A percentile compares a stretch with the other conserved stretches of the same genome.
Evolutionary conservation across 352 stramenopile genomes (phyloP).

Genomic region (Pythium dissotocum): DNA sequence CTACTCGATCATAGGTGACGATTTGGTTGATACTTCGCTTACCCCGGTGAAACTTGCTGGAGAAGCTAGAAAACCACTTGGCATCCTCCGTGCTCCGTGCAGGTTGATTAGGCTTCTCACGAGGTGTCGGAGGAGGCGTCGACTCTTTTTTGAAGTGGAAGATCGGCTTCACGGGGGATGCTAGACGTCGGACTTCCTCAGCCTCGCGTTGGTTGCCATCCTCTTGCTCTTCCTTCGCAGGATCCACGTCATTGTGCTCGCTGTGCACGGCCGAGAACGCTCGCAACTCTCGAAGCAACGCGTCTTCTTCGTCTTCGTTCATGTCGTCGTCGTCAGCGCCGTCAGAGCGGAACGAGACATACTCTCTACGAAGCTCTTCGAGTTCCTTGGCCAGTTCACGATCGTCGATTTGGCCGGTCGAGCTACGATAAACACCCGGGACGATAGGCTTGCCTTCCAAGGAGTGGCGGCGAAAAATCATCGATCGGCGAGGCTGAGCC

Average conservation of each 20-base stretch:
- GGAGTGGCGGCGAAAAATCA: constrained; percentile 19
- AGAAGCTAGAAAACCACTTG: constrained; percentile 11
- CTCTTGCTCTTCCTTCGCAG: not conserved
- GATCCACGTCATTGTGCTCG: constrained; percentile 1
- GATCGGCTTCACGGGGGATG: constrained; percentile 8
- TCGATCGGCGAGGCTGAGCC: constrained; percentile 17
- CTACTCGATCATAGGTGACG: not conserved
- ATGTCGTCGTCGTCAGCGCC: constrained; percentile 9
- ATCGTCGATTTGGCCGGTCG: constrained; percentile 16
- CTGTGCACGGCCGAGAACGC: constrained; percentile 7
- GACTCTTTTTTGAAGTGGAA: constrained; percentile 15
- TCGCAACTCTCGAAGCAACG: constrained; percentile 11
- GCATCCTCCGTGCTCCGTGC: not conserved
- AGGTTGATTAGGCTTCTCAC: not conserved
- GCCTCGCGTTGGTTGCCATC: not conserved
- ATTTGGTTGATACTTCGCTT: not conserved
- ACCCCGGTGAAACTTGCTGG: constrained; percentile 5
- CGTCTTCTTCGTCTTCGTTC: constrained; percentile 20
- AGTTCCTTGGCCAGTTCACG: constrained; percentile 12
- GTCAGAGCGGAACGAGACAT: constrained; percentile 7
- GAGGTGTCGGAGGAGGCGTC: not conserved
- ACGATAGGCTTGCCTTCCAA: constrained; percentile 6
- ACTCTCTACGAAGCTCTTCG: constrained; percentile 15
- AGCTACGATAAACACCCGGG: constrained; percentile 14
- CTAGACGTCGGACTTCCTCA: not conserved